Base-by-base conservation (phyloP, 306 rosid genomes). In the Rosa multiflora region DNA sequence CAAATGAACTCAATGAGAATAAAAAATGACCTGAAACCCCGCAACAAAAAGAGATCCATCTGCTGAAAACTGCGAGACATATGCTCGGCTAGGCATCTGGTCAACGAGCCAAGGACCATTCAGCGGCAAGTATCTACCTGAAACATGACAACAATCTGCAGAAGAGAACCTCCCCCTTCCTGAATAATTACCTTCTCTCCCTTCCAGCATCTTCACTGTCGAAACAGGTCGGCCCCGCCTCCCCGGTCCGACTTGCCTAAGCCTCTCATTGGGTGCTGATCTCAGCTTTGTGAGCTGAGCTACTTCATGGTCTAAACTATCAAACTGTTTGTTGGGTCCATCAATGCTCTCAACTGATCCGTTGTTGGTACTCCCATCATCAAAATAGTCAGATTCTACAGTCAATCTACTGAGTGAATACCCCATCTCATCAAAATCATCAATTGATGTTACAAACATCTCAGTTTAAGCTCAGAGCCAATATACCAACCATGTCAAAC, bases 41-140 rank as follows among this genome's bases (percentile, higher is more conserved):
- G 97, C 93, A 71, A 94, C 78, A 79, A 92, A 89, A 53, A 94
- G 91, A 76, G 97, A 92, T 82, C 99, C 99, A 80, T 94, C 97
- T 32, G 89, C 86, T 29, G 97, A 92, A 88, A 94, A 94, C 88
- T 94, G 97, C 23, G 99, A 92, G 78, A 94, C 95, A 77, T 92
- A 94, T 4, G 92, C 97, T 75, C 97, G 91, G 80, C 91, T 87
- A 58, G 83, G 69, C 95, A 86, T 82, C 81, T 87, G 93, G 67
- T 89, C 97, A 4, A 94, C 81, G 52, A 83, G 92, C 91, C 91
- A 88, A 14, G 97, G 97, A 82, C 97, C 99, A 76, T 91, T 91
- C 47, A 89, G 93, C 3, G 99, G 99, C 85, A 94, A 86, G 84
- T 91, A 94, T 86, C 97, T 85, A 79, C 97, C 91, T 82, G 88